Evolutionary conservation across 2,329 filamentous ascomycete species (phyloP), one percentile per base, ranked within the genome.

Genomic region (Tolypocladium tundrense): DNA sequence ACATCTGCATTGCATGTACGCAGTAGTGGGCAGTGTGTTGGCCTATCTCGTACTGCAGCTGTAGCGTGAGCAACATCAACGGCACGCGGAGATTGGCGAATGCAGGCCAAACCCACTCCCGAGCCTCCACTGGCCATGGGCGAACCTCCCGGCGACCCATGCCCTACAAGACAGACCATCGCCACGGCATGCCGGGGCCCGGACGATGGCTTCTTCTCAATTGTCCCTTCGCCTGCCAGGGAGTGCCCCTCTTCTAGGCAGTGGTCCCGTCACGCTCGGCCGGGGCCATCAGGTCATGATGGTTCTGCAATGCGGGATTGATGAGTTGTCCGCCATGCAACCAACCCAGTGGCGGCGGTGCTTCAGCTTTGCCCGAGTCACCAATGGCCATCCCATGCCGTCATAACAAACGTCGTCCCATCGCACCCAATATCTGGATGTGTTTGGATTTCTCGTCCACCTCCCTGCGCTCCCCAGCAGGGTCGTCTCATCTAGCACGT

Each of bases 301-400:
- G 27, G n/a, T 31, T 58, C 53, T 42, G 57, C 53, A 45, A 43
- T 48, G 31, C 45, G 27, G 57, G 53, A 31, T n/a, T 55, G 50
- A 54, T 57, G 57, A 59, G 54, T 54, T 59, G 54, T 57, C 57
- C 42, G 9, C 37, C 35, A 54, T 51, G 42, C 54, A 57, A 51
- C 54, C 54, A 42, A n/a, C 40, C 13, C 42, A 43, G 33, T 51
- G 45, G 35, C 57, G 37, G 53, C 53, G 21, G 31, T 50, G 39
- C 54, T 41, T 40, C 13, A 45, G 24, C 21, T 27, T 39, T 19
- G 40, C 40, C 33, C 19, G 21, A 16, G 37, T 11, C 14, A 42
- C 42, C 21, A 43, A 27, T 21, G 3, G 48, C 31, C 48, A 35
- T 24, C n/a, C 39, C 39, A 43, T 45, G 39, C 21, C 54, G 33